A percentile compares a stretch with the other conserved stretches of the same genome.
Evolutionary conservation across 208 protist genomes (phyloP).

Genomic region (Angomonas ambiguus): DNA sequence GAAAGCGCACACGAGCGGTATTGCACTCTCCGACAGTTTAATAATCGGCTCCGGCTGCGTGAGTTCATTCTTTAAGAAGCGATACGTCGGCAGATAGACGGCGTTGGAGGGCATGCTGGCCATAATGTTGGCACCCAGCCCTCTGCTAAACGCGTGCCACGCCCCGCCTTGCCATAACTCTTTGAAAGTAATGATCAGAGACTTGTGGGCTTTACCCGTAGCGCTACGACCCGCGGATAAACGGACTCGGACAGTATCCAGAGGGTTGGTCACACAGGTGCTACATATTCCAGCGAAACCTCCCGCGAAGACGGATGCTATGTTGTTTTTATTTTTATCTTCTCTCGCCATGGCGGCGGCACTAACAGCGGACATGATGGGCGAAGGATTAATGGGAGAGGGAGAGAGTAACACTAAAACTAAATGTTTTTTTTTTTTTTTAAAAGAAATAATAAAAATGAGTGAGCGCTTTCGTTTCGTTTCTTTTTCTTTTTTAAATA

Average conservation of each 20-base stretch:
- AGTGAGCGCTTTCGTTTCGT: too few species aligned
- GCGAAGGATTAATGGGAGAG: not conserved
- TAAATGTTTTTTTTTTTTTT: not conserved
- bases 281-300: slow-evolving; percentile 85
- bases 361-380: slow-evolving; percentile 1
- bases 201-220: slow-evolving; percentile 82
- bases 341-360: not conserved
- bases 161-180: slow-evolving; percentile 73
- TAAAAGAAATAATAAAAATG: not conserved
- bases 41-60: not conserved
- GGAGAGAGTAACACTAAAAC: not conserved
- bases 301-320: slow-evolving; percentile 68
- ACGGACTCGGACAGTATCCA: slow-evolving; percentile 86
- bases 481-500: slow-evolving; percentile 4
- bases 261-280: slow-evolving; percentile 85
- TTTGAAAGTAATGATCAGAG: slow-evolving; percentile 45
- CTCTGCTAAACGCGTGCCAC: slow-evolving; percentile 67
- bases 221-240: slow-evolving; percentile 60
- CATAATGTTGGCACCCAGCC: slow-evolving; percentile 82
- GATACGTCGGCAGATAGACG: slow-evolving; percentile 83
- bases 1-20: slow-evolving; percentile 61
- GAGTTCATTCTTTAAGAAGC: slow-evolving; percentile 37
- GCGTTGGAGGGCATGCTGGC: slow-evolving; percentile 88
- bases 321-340: slow-evolving; percentile 36
- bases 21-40: slow-evolving; percentile 32